These are phyloP conservation scores for Leptographium flavum DNA, from an alignment of 2,329 filamentous ascomycete genomes.

Conservation along the genomic window DNA sequence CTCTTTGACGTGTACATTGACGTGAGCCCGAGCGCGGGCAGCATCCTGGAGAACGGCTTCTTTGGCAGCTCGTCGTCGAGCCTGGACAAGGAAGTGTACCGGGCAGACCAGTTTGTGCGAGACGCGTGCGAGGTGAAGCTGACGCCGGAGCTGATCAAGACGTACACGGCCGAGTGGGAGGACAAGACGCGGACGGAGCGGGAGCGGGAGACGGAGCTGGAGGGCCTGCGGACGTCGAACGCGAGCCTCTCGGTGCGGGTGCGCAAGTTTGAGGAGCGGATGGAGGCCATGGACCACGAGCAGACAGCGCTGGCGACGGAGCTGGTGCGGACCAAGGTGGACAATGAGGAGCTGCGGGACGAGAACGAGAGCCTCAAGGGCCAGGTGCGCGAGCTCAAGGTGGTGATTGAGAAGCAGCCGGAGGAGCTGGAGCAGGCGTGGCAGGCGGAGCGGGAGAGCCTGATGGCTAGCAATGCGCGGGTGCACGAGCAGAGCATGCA, in stretches of 20 bases:
- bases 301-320: conserved; percentile 86
- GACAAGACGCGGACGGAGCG: conserved; percentile 74
- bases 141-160: conserved; percentile 64
- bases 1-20: conserved; percentile 97
- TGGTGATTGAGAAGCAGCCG: conserved; percentile 80
- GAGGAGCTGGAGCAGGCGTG: conserved; percentile 73
- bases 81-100: conserved; percentile 88
- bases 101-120: conserved; percentile 81
- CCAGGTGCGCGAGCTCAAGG: conserved; percentile 72
- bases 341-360: conserved; percentile 80
- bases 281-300: conserved; percentile 78
- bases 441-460: conserved; percentile 72
- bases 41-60: conserved; percentile 90
- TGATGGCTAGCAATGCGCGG: conserved; percentile 84
- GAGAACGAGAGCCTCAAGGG: conserved; percentile 77
- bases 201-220: conserved; percentile 69
- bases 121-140: conserved; percentile 85
- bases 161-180: conserved; percentile 81
- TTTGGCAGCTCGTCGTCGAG: conserved; percentile 85
- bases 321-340: conserved; percentile 79
- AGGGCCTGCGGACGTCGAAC: conserved; percentile 54
- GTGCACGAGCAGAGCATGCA: conserved; percentile 86
- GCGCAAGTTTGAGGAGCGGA: conserved; percentile 74
- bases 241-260: conserved; percentile 57
- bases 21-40: conserved; percentile 79